A percentile compares a stretch with the other conserved stretches of the same genome.
Evolutionary conservation across 257 asterid species (phyloP).

Genomic region (Lithospermum erythrorhizon): DNA sequence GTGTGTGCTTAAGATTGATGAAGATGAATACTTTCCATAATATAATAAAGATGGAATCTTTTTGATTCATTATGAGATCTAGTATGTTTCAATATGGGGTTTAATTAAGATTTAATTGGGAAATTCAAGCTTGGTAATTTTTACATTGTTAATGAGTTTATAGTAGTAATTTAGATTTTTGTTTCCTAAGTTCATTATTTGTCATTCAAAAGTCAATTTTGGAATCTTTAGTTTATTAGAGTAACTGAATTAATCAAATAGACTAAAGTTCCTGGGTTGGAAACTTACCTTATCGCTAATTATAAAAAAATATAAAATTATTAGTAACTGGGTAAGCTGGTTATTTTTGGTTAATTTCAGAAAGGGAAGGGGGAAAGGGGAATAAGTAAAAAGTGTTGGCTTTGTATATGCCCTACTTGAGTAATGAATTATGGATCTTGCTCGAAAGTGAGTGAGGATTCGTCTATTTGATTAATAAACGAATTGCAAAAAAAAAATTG

Average conservation of each 20-base stretch:
- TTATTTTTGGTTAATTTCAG: not conserved
- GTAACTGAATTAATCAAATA: no score
- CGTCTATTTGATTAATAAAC: no score
- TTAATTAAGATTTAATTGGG: not conserved
- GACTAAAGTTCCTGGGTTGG: no score
- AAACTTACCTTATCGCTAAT: no score
- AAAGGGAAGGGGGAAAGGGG: no score
- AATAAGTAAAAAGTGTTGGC: no score
- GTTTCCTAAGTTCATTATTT: not conserved
- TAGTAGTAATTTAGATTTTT: not conserved
- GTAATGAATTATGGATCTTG: not conserved
- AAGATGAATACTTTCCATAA: not conserved
- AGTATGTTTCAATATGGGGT: conserved; percentile 1
- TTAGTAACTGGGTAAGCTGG: not conserved
- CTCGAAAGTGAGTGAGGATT: no score
- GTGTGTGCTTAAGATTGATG: not conserved
- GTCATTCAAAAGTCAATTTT: not conserved
- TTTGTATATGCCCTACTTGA: no score
- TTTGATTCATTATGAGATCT: conserved; percentile 18
- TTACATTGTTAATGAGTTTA: not conserved
- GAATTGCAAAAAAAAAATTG: not conserved
- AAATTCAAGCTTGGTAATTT: not conserved
- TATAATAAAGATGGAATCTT: conserved; percentile 22
- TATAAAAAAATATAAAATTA: no score
- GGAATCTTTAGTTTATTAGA: not conserved